A percentile compares a stretch with the other conserved stretches of the same genome.
Evolutionary conservation across 208 protist species (phyloP).

Genomic region (Leishmania gerbilli): DNA sequence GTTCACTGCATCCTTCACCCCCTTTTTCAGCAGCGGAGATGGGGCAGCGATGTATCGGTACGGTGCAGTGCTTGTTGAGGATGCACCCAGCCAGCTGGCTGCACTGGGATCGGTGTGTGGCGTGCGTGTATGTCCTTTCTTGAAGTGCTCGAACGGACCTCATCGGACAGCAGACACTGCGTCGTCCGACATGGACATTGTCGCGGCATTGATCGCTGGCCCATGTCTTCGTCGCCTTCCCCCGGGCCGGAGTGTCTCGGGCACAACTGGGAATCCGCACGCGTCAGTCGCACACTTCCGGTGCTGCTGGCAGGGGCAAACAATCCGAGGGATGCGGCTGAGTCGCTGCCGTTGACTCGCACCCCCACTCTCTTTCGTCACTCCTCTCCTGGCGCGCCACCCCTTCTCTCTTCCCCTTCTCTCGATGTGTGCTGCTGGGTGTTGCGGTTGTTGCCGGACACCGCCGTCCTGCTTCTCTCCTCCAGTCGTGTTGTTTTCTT

Average conservation of each 20-base stretch:
- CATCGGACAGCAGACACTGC: background rate
- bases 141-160: background rate
- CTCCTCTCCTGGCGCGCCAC: background rate
- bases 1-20: background rate
- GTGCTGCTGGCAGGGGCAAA: background rate
- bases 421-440: background rate
- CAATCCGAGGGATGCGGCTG: background rate
- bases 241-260: background rate
- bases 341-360: background rate
- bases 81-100: no score
- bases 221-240: background rate
- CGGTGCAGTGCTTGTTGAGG: background rate
- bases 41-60: background rate
- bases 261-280: background rate
- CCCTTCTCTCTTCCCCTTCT: background rate
- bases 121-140: background rate
- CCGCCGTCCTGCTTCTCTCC: background rate
- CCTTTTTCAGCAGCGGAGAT: background rate
- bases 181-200: background rate
- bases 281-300: background rate
- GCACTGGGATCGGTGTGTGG: background rate
- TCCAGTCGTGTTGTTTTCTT: background rate
- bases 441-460: background rate
- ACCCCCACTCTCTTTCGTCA: background rate
- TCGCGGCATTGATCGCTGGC: background rate